Base-by-base conservation (phyloP, 305 asterid species). In the Fraxinus dipetala region DNA sequence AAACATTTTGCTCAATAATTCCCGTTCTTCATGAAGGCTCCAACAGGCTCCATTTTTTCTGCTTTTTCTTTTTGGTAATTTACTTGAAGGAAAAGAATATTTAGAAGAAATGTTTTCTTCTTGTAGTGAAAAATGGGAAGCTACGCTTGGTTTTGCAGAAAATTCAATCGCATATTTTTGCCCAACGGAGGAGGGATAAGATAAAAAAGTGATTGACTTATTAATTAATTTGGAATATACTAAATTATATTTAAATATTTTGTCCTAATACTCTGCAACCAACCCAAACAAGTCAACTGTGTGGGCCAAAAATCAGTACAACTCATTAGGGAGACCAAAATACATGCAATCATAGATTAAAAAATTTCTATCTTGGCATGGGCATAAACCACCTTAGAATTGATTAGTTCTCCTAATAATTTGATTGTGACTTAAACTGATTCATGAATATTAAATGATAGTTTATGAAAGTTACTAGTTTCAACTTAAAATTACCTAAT, bases 21-120 rank as follows among this genome's bases (percentile, higher is more conserved):
- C 98, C 92, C 91, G 91, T 82, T 94, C 98, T 83, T 94, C 95
- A 81, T 91, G 79, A 87, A 89, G 73, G 88, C 81, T 82, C 88
- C 91, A 77, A 85, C 20, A 38, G 85, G 63, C 83, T 91, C 97
- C 95, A 93, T 91, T 72, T 83, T n/a, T 8, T 14, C 8, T 24
- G 5, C 56, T 13, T 45, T 10, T 10, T 76, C 48, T 80, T 72
- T 51, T 38, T 63, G 34, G 51, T 30, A 63, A 28, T 30, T 30
- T 61, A 13, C 1, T 61, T 22, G 1, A 18, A 20, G 30, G 69
- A 63, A 63, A 28, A 14, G 32, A 70, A 22, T 38, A 31, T 59
- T 22, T n/a, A 31, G 11, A 4, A n/a, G 76, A 78, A 16, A 24
- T 18, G 20, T 30, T 35, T 11, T 70, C 65, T 79, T 74, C 26